Evolutionary conservation across 2,329 filamentous ascomycete genomes (phyloP), one percentile per base, ranked within the genome.

Genomic region (Periconia digitata): DNA sequence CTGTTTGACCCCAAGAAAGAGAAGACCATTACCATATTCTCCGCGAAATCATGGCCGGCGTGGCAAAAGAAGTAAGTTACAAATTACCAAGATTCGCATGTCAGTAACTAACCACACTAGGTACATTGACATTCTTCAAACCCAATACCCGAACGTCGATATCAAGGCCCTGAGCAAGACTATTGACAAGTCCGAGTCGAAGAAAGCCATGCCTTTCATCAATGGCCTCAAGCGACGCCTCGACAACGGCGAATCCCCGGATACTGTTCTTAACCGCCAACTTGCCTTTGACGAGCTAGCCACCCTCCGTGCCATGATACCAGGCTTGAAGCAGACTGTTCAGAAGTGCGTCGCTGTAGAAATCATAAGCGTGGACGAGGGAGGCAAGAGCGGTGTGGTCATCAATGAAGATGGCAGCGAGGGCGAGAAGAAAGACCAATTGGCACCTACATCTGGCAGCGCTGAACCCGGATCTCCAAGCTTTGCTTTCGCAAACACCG

Each of bases 191-290:
- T 79, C 90, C 66, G 89, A 95, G 74, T 90, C 91, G 81, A 99
- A 97, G 84, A 94, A 95, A 76, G 92, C 91, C 2, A 97, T 97
- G 92, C 94, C 94, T 0, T 97, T 96, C 66, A 86, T 96, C 42
- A 92, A 97, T 75, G 75, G 72, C 6, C 77, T 97, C 51, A 96
- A 96, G 85, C 89, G 83, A 72, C 84, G 89, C 44, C 81, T 99
- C 47, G 79, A 90, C 48, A 68, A 70, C 32, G 79, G 80, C 42
- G 87, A 89, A 53, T 84, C 92, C 13, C 76, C 83, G 1, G 77
- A 81, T 20, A 78, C 75, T 2, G 90, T 96, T 8, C 85, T 97
- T 64, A 85, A 92, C 67, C 82, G 91, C 57, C 90, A 92, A 74
- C 78, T 99, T 53, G 80, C 84, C 1, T 99, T 97, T 71, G 86